These are phyloP conservation scores for Hirsutella rhossiliensis DNA, from an alignment of 2,329 filamentous ascomycete genomes.

Conservation along the genomic window DNA sequence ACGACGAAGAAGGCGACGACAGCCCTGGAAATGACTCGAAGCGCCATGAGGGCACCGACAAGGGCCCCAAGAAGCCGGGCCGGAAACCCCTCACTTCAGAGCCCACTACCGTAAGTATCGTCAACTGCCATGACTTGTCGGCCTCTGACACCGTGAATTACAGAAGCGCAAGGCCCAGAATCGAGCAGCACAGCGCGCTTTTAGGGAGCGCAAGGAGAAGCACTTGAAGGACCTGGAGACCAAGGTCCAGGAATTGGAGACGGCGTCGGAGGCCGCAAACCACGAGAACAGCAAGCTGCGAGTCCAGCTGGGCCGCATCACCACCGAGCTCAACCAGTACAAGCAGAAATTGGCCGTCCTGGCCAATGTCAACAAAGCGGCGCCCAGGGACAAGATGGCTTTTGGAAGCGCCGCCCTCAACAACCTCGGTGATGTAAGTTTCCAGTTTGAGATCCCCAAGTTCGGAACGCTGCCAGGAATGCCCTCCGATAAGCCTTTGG, in stretches of 20 bases:
- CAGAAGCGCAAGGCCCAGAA: conserved; percentile 96
- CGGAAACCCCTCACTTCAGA: conserved; percentile 92
- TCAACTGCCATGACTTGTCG: background rate
- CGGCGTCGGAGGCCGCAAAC: conserved; percentile 69
- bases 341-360: conserved; percentile 68
- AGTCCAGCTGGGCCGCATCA: conserved; percentile 79
- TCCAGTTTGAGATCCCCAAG: conserved; percentile 92
- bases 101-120: conserved; percentile 77
- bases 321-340: conserved; percentile 77
- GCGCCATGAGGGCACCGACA: conserved; percentile 72
- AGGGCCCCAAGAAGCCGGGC: conserved; percentile 87
- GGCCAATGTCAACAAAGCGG: conserved; percentile 15
- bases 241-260: conserved; percentile 66
- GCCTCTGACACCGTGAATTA: background rate
- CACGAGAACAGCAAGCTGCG: conserved; percentile 77
- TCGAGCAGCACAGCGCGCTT: conserved; percentile 80
- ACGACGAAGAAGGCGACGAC: conserved; percentile 55
- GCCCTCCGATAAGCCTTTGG: conserved; percentile 13
- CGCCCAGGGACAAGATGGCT: conserved; percentile 25
- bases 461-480: conserved; percentile 64
- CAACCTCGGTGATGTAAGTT: conserved; percentile 63
- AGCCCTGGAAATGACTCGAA: conserved; percentile 40
- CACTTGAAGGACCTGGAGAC: conserved; percentile 76
- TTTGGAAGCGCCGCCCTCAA: conserved; percentile 38
- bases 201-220: conserved; percentile 90